Evolutionary conservation across 306 rosid genomes (phyloP).

Genomic region (Rosa persica): DNA sequence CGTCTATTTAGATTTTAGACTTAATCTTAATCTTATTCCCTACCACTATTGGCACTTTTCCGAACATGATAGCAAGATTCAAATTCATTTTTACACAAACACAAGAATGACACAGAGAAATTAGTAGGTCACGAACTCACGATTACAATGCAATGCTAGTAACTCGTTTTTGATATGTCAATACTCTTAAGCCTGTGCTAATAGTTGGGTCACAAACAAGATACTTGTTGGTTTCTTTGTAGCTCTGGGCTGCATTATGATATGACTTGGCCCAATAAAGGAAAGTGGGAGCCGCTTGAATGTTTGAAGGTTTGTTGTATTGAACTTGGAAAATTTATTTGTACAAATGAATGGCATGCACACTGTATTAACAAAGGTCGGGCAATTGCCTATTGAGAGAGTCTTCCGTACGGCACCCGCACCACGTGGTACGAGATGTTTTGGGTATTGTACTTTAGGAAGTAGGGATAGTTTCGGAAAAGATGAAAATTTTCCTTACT

Average conservation of each 20-base stretch:
- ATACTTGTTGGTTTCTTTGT: not conserved
- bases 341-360: not conserved
- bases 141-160: not conserved
- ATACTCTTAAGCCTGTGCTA: not conserved
- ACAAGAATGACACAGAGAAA: not conserved
- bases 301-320: not conserved
- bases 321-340: not conserved
- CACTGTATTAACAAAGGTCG: not conserved
- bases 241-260: not conserved
- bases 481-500: too few species aligned
- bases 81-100: not conserved
- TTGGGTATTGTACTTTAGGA: too few species aligned
- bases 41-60: not conserved
- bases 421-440: too few species aligned
- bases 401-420: too few species aligned
- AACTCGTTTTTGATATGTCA: too few species aligned
- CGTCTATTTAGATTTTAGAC: too few species aligned
- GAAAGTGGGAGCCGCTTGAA: not conserved
- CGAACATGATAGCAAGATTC: not conserved
- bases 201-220: not conserved
- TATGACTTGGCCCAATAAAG: not conserved
- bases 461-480: too few species aligned
- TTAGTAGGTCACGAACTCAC: not conserved
- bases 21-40: too few species aligned
- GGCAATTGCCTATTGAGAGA: not conserved